A percentile compares a stretch with the other conserved stretches of the same genome.
These are phyloP conservation scores for Cardamine resedifolia DNA, from an alignment of 345 rosid species.

Conservation along the genomic window DNA sequence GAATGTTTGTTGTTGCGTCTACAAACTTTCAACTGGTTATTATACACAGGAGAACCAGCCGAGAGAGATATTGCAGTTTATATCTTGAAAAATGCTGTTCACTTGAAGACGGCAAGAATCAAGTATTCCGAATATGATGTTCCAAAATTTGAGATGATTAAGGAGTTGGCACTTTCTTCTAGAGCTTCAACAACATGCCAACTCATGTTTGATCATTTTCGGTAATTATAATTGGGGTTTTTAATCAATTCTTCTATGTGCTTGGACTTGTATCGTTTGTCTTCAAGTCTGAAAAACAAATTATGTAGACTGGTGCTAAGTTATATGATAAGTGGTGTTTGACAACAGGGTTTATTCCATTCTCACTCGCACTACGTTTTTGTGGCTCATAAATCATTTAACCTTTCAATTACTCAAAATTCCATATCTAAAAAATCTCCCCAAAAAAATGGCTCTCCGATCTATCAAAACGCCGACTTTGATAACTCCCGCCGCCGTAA, in stretches of 20 bases:
- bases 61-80: background rate
- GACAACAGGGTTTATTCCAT: background rate
- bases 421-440: background rate
- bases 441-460: slow-evolving; percentile 34
- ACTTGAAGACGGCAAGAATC: slow-evolving; percentile 13
- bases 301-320: background rate
- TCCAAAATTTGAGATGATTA: background rate
- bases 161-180: slow-evolving; percentile 19
- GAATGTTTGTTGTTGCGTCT: slow-evolving; percentile 3
- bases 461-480: slow-evolving; percentile 30
- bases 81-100: slow-evolving; percentile 1
- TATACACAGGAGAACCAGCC: background rate
- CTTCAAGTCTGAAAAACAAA: background rate
- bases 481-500: background rate
- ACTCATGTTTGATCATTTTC: slow-evolving; percentile 10
- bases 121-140: fast-evolving
- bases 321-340: slow-evolving; percentile 7
- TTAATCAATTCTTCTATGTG: background rate
- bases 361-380: background rate
- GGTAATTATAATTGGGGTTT: background rate
- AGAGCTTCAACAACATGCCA: slow-evolving; percentile 23
- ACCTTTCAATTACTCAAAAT: slow-evolving; percentile 4
- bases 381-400: slow-evolving; percentile 22
- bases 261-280: background rate
- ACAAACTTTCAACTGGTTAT: background rate